These are phyloP conservation scores for Spathaspora girioi DNA, from an alignment of 805 yeast species.

Conservation along the genomic window DNA sequence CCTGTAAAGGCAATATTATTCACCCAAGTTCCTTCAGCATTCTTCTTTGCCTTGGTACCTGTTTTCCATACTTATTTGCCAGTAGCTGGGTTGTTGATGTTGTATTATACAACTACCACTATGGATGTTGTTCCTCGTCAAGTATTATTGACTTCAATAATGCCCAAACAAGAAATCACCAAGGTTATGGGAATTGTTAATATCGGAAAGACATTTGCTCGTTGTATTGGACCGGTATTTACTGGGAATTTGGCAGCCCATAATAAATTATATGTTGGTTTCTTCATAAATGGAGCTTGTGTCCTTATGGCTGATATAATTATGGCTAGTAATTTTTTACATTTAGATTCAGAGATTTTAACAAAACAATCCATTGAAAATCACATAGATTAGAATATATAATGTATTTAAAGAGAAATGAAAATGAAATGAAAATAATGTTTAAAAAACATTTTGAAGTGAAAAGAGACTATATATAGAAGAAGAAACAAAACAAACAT, in stretches of 20 bases:
- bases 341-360: constrained; percentile 33
- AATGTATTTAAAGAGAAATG: no score
- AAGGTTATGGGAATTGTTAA: constrained; percentile 82
- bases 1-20: constrained; percentile 73
- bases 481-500: no score
- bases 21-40: constrained; percentile 77
- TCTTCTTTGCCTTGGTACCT: constrained; percentile 44
- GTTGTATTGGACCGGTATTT: constrained; percentile 76
- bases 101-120: constrained; percentile 61
- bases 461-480: not conserved
- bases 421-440: no score
- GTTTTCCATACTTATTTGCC: constrained; percentile 14
- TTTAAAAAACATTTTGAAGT: not conserved
- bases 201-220: constrained; percentile 79
- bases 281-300: constrained; percentile 47
- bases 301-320: constrained; percentile 48
- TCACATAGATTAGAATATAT: not conserved
- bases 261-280: constrained; percentile 47
- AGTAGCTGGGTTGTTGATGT: constrained; percentile 50
- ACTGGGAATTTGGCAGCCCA: constrained; percentile 70
- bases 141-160: constrained; percentile 65
- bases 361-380: constrained; percentile 10
- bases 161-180: constrained; percentile 62
- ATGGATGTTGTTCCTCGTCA: constrained; percentile 95
- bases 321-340: constrained; percentile 39